Evolutionary conservation across 2,329 filamentous ascomycete genomes (phyloP).

Genomic region (Pezicula radicicola): DNA sequence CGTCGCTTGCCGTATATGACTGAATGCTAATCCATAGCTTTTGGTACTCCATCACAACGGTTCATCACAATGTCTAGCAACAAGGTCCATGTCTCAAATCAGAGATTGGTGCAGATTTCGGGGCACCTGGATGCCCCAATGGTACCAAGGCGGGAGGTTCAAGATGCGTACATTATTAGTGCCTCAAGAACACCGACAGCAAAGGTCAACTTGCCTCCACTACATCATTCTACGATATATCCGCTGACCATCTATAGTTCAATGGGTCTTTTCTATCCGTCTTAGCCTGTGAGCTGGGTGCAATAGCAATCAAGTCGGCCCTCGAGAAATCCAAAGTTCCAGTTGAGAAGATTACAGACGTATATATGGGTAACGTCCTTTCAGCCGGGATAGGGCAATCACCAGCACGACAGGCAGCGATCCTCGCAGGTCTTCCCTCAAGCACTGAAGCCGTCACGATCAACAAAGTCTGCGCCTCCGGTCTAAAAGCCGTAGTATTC

Average conservation of each 20-base stretch:
- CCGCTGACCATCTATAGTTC: constrained; percentile 60
- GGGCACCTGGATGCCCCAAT: too few species aligned
- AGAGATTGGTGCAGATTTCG: too few species aligned
- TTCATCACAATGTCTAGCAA: too few species aligned
- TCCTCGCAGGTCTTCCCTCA: constrained; percentile 83
- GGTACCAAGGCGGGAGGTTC: constrained; percentile 70
- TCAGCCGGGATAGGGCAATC: constrained; percentile 85
- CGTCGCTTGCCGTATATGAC: too few species aligned
- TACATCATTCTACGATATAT: background rate
- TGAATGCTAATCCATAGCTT: too few species aligned
- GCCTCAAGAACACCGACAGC: constrained; percentile 86
- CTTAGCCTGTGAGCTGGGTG: constrained; percentile 82
- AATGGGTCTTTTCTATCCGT: constrained; percentile 86
- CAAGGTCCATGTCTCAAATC: too few species aligned
- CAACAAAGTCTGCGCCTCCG: constrained; percentile 98
- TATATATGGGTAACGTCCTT: constrained; percentile 97
- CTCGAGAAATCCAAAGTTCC: constrained; percentile 84
- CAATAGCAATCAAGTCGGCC: constrained; percentile 87
- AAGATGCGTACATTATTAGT: constrained; percentile 91
- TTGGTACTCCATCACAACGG: too few species aligned
- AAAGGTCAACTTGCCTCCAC: constrained; percentile 55
- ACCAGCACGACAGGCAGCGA: constrained; percentile 84
- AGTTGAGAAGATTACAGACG: constrained; percentile 76
- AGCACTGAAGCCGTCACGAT: constrained; percentile 85
- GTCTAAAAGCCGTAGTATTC: constrained; percentile 85